phyloP scores from a whole-genome alignment of 2,329 filamentous ascomycete species.

The Botrytis fragariae region DNA sequence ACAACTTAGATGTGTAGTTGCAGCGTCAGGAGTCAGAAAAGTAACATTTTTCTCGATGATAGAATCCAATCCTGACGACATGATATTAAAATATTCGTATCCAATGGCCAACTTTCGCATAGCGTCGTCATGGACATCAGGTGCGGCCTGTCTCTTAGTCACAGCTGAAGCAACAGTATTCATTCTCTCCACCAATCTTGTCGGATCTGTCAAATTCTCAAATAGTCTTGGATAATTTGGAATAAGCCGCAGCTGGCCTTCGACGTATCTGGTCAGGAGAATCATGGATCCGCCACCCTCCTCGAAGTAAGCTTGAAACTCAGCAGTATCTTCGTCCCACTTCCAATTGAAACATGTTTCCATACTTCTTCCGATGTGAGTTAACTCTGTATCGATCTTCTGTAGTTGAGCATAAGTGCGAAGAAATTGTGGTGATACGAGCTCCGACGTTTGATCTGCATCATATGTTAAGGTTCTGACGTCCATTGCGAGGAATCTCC shows the following conservation, averaged over 20 bases:
- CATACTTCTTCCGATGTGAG: constrained; percentile 37
- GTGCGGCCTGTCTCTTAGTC: constrained; percentile 22
- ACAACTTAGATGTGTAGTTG: constrained; percentile 41
- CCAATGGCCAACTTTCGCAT: constrained; percentile 42
- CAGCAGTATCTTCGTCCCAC: constrained; percentile 35
- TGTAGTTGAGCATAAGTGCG: constrained; percentile 44
- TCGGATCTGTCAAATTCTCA: constrained; percentile 35
- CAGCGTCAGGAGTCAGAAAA: constrained; percentile 48
- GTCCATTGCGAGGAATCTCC: constrained; percentile 53
- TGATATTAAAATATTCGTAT: constrained; percentile 45
- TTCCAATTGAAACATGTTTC: constrained; percentile 44
- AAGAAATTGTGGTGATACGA: constrained; percentile 48
- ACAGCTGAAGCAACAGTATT: constrained; percentile 28
- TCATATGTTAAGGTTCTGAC: constrained; percentile 38
- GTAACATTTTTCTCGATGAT: constrained; percentile 57
- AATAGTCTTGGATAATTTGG: constrained; percentile 47
- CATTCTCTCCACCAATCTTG: constrained; percentile 29
- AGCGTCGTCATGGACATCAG: constrained; percentile 31
- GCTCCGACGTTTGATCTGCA: constrained; percentile 40
- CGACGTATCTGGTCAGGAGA: constrained; percentile 45
- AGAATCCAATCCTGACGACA: constrained; percentile 44
- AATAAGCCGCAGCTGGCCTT: constrained; percentile 43
- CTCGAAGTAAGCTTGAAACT: constrained; percentile 33
- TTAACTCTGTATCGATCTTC: constrained; percentile 37
- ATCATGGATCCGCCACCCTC: constrained; percentile 45